These are phyloP conservation scores for Colletotrichum falcatum DNA, from an alignment of 2,329 filamentous ascomycete genomes.

Conservation along the genomic window DNA sequence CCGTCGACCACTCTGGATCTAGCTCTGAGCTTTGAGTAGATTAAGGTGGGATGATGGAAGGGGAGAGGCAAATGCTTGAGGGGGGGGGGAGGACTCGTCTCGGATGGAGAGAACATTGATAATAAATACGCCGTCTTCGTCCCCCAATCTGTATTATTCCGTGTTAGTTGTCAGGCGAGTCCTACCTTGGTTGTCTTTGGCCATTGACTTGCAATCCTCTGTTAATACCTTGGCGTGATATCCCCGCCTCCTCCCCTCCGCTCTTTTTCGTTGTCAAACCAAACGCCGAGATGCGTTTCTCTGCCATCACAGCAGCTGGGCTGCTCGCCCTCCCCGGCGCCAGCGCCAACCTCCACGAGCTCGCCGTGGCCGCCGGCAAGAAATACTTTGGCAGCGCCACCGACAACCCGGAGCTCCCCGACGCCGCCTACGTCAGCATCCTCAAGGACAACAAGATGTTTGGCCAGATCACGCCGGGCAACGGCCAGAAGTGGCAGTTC, in stretches of 20 bases:
- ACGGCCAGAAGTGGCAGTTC: constrained; percentile 73
- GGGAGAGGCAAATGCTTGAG: too few relatives aligned
- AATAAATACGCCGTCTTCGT: constrained; percentile 18
- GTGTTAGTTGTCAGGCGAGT: not conserved
- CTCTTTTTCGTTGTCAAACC: constrained; percentile 7
- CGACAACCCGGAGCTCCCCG: constrained; percentile 64
- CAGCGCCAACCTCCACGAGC: constrained; percentile 52
- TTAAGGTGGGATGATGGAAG: constrained; percentile 4
- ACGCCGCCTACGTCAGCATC: constrained; percentile 66
- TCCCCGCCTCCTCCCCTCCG: constrained; percentile 8
- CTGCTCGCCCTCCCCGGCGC: constrained; percentile 35
- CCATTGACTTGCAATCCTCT: constrained; percentile 24
- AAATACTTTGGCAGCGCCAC: constrained; percentile 75
- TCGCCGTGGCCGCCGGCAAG: constrained; percentile 46
- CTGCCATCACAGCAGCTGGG: constrained; percentile 33
- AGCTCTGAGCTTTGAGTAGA: constrained; percentile 30
- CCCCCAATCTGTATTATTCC: not conserved
- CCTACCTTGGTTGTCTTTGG: constrained; percentile 19
- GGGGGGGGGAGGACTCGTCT: too few relatives aligned
- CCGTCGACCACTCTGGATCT: constrained; percentile 24
- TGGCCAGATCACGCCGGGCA: constrained; percentile 73
- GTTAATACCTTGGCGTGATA: constrained; percentile 15
- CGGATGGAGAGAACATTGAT: constrained; percentile 15
- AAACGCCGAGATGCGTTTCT: constrained; percentile 29
- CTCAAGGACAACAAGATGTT: constrained; percentile 71